Evolutionary conservation across 2,329 filamentous ascomycete genomes (phyloP), one percentile per base, ranked within the genome.

Genomic region (Acrodontium crateriforme): DNA sequence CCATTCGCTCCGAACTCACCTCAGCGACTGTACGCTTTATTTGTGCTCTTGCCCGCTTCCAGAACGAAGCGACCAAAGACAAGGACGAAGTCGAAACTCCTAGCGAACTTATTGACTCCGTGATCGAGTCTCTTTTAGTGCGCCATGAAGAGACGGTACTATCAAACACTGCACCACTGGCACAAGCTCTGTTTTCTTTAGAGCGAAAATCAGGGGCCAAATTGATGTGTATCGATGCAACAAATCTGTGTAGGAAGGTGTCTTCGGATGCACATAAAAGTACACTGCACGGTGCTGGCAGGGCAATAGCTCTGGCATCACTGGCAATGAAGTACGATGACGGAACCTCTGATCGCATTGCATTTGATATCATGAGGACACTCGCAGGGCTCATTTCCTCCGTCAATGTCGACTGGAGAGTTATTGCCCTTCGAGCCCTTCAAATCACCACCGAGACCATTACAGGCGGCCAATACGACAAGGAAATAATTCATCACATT

Each of bases 251-350:
- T 16, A 33, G 36, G 13, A 36, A 37, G 27, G 38, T 49, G 3
- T 17, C 27, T 3, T 25, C 29, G 14, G 54, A 59, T 33, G 42
- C 47, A 6, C 49, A 52, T 3, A 60, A 58, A 31, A 55, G 52
- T 28, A 52, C 52, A 0, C 32, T 53, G 9, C 47, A 53, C 16
- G 58, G 55, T 19, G 55, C 53, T 7, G 60, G 59, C 7, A 50
- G 57, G 37, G 55, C 54, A 1, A 51, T 64, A 22, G 61, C 60
- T 6, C 44, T 64, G 1, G 61, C 59, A 8, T 52, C 58, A 18
- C 25, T 49, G n/a, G 30, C 40, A 12, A 13, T 27, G 4, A 13
- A 21, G 7, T 43, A 42, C 24, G 34, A 20, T 6, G 14, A 26
- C 11, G 41, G 34, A 6, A 12, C 20, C 20, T 12, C 4, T 9